A percentile compares a stretch with the other conserved stretches of the same genome.
phyloP scores from a whole-genome alignment of 2,329 filamentous ascomycete genomes.

The Alternaria atra region DNA sequence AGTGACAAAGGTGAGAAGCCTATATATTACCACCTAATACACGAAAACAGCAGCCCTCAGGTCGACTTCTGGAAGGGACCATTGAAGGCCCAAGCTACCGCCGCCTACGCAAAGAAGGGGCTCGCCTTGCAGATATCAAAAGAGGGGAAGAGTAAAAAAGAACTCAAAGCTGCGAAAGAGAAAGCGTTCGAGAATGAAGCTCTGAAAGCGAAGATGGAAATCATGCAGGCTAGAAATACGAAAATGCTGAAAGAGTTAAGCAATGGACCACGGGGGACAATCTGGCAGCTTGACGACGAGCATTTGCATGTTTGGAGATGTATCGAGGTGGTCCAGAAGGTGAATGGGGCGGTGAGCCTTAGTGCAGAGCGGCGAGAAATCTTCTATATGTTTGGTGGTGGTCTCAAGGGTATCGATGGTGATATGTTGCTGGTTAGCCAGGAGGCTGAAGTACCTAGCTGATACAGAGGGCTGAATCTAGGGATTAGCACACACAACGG shows the following conservation, averaged over 20 bases:
- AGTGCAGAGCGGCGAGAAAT: background rate
- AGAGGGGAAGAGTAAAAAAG: background rate
- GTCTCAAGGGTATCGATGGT: conserved; percentile 12
- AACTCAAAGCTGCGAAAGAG: background rate
- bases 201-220: background rate
- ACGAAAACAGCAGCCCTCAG: conserved; percentile 7
- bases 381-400: conserved; percentile 6
- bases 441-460: background rate
- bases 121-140: background rate
- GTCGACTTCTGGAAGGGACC: conserved; percentile 10
- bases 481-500: background rate
- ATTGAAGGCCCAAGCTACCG: background rate
- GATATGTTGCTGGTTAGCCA: conserved; percentile 22
- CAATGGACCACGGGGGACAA: conserved; percentile 4
- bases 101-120: background rate
- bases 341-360: background rate
- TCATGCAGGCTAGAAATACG: background rate
- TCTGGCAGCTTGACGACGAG: conserved; percentile 10
- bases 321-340: conserved; percentile 11
- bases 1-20: background rate
- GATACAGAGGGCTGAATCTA: too few species aligned
- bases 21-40: conserved; percentile 13
- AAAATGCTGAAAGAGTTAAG: conserved; percentile 9
- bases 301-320: conserved; percentile 2
- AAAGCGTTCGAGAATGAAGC: background rate